These are phyloP conservation scores for Aciculosporium take DNA, from an alignment of 2,329 filamentous ascomycete genomes.

Conservation along the genomic window DNA sequence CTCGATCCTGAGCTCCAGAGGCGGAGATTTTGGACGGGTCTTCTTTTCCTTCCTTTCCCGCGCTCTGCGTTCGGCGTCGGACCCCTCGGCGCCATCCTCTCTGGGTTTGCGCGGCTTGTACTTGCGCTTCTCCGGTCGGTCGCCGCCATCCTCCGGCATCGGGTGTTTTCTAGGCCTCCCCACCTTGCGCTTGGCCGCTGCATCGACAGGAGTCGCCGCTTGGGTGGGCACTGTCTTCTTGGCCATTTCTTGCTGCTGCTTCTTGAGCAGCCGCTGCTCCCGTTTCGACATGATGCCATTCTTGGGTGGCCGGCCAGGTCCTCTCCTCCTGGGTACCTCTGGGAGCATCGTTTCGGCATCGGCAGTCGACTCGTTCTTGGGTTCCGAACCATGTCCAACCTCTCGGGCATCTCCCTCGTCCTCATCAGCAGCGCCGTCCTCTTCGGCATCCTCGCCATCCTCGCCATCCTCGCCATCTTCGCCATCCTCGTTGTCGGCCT, in stretches of 20 bases:
- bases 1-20: slow-evolving; percentile 37
- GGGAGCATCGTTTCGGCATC: slow-evolving; percentile 24
- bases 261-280: slow-evolving; percentile 51
- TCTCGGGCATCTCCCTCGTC: slow-evolving; percentile 10
- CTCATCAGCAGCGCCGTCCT: slow-evolving; percentile 11
- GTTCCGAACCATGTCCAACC: slow-evolving; percentile 8
- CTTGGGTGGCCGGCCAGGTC: slow-evolving; percentile 69
- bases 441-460: slow-evolving; percentile 11
- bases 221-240: slow-evolving; percentile 38
- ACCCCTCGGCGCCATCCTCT: slow-evolving; percentile 41
- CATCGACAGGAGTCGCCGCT: slow-evolving; percentile 29
- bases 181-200: slow-evolving; percentile 47
- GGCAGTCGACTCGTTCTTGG: slow-evolving; percentile 17
- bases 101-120: slow-evolving; percentile 49
- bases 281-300: slow-evolving; percentile 74
- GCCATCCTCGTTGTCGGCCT: slow-evolving; percentile 12
- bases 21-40: slow-evolving; percentile 43
- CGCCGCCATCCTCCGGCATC: slow-evolving; percentile 38
- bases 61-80: slow-evolving; percentile 39
- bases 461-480: slow-evolving; percentile 7
- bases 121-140: slow-evolving; percentile 47
- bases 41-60: slow-evolving; percentile 49
- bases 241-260: slow-evolving; percentile 32
- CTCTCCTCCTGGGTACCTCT: slow-evolving; percentile 50
- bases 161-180: slow-evolving; percentile 52